Base-by-base conservation (phyloP, 805 yeast species). In the Suhomyces tanzawaensis region DNA sequence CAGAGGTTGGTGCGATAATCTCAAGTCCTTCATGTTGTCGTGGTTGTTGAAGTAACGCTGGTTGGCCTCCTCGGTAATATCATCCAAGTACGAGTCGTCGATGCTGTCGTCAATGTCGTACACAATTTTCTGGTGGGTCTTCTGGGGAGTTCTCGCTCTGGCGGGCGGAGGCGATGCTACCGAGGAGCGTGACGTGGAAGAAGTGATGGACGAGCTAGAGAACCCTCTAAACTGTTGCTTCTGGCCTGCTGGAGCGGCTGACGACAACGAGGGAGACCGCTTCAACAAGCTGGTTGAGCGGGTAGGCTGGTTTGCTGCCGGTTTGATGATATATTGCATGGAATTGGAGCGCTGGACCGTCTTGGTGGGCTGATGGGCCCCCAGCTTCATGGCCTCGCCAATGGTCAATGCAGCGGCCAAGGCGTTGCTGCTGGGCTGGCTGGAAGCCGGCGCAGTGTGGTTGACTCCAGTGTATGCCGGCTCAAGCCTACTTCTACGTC, bases 351-450 rank as follows among this genome's bases (percentile, higher is more conserved):
- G 35, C 19, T 35, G 23, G 14, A 40, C 36, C 12, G 34, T 7
- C 15, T 14, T 13, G 27, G 34, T n/a, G 16, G 14, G 16, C 30
- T 12, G 30, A 8, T 7, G 30, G 12, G 23, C 22, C 27, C 37
- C 27, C 32, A 44, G 48, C 38, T 53, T 56, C 44, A 57, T 44
- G 22, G 48, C 48, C 40, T 67, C 53, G 13, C 74, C 74, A 42
- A 69, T 69, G 21, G 72, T 61, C 33, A 65, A 49, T 1, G 74
- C 74, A 3, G 74, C 74, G 3, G 74, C 74, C 54, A 63, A 50
- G 14, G 74, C 74, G 29, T 55, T 53, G 31, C 57, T 51, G 45
- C 51, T 59, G 15, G 74, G 74, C 39, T 65, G 68, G 36, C 43
- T 53, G 12, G 57, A 37, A 4, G 60, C 46, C 6, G 64, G 64